Base-by-base conservation (phyloP, 1,139 yeast genomes). In the Debaryomyces coudertii region DNA sequence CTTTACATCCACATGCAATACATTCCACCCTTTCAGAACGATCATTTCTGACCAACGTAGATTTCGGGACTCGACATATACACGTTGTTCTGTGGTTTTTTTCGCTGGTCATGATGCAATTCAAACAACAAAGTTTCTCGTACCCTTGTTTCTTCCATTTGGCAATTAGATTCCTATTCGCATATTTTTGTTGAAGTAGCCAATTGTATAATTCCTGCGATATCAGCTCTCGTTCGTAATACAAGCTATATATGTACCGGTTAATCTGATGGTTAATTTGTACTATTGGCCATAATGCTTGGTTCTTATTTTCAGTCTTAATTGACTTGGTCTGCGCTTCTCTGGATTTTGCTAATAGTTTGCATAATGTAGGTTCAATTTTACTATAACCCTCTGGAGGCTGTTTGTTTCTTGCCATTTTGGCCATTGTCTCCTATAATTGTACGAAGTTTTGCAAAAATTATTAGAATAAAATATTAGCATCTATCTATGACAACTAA, bases 131-230 rank as follows among this genome's bases (percentile, higher is more conserved):
- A 45, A 90, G 68, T 49, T 85, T 80, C 61, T 90, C 97, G 64
- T 90, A 90, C 7, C 97, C 97, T 59, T 82, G 85, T 60, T 88
- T 90, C 64, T 84, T 84, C 97, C 97, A 90, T 63, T 90, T 90
- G 29, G 96, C 95, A 33, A 90, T 88, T 48, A 90, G 69, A 37
- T 81, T 77, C 5, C 73, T 80, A 60, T 90, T 93, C 2, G 80
- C 87, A 55, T 82, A 81, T 47, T 82, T 79, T 57, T 87, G 84
- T 52, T 79, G 77, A 45, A 89, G 58, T 22, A 90, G 69, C 89
- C 93, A 90, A 39, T 83, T 83, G 62, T 89, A 90, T n/a, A 90
- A 70, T 36, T 84, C 85, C 40, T 72, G 67, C 2, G 85, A 76
- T 30, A 90, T 87, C 25, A 84, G 77, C 53, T 85, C 80, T 49